Conservation (phyloP, 2,329 filamentous ascomycete species). For the Rutstroemia sp. region DNA sequence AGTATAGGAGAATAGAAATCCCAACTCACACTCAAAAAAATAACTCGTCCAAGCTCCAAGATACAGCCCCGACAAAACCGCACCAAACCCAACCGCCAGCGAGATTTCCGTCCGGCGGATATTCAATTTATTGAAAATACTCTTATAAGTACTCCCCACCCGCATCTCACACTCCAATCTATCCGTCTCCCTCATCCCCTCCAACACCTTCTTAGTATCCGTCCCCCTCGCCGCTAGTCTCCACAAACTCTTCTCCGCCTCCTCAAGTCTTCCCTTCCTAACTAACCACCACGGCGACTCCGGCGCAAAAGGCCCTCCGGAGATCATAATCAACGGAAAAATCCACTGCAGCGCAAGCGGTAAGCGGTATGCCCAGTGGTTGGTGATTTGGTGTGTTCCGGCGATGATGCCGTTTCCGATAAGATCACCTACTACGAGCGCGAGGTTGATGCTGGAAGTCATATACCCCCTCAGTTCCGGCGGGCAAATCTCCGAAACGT, state of each 20-base stretch:
- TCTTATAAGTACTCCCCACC: slow-evolving; percentile 37
- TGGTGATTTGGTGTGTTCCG: slow-evolving; percentile 12
- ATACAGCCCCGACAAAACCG: slow-evolving; percentile 55
- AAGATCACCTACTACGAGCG: slow-evolving; percentile 42
- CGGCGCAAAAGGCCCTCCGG: slow-evolving; percentile 39
- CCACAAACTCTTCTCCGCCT: slow-evolving; percentile 26
- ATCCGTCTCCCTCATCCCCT: slow-evolving; percentile 49
- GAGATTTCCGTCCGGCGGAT: slow-evolving; percentile 44
- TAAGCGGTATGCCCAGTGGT: slow-evolving; percentile 23
- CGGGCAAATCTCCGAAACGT: slow-evolving; percentile 42
- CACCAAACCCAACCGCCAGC: slow-evolving; percentile 49
- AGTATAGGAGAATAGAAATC: not conserved
- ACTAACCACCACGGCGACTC: slow-evolving; percentile 45
- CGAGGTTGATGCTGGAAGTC: slow-evolving; percentile 44
- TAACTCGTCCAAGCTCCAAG: slow-evolving; percentile 57
- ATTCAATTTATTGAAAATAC: slow-evolving; percentile 46
- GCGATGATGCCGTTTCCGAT: slow-evolving; percentile 41
- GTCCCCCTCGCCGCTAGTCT: slow-evolving; percentile 20
- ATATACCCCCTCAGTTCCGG: slow-evolving; percentile 44
- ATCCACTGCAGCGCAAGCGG: slow-evolving; percentile 43
- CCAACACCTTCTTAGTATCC: slow-evolving; percentile 36
- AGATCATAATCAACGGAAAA: slow-evolving; percentile 40
- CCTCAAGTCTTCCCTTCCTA: slow-evolving; percentile 35
- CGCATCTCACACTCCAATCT: slow-evolving; percentile 40
- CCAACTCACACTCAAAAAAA: slow-evolving; percentile 40